Conservation (phyloP, 164 flowering plant genomes). For the Saururus chinensis region DNA sequence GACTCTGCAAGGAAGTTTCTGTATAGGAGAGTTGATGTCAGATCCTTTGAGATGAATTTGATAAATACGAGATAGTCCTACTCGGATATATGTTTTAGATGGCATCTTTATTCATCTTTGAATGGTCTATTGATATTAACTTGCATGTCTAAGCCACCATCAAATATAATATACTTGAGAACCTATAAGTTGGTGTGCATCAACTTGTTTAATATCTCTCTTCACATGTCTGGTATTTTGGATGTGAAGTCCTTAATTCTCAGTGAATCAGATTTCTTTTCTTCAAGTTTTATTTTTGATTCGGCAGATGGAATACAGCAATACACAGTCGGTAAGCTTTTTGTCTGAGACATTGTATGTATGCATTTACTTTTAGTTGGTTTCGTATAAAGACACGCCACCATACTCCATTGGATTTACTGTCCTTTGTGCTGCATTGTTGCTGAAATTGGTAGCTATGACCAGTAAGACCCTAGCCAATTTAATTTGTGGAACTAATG, state of each 20-base stretch:
- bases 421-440: not conserved
- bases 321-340: constrained; percentile 83
- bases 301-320: constrained; percentile 98
- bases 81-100: not conserved
- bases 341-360: not conserved
- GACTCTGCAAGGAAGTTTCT: not conserved
- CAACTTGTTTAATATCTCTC: not conserved
- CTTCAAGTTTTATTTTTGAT: constrained; percentile 90
- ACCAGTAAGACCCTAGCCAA: not conserved
- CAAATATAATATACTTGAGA: not conserved
- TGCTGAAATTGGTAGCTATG: not conserved
- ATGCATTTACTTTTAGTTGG: no score
- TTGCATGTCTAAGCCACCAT: not conserved
- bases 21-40: not conserved
- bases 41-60: not conserved
- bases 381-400: no score
- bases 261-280: constrained; percentile 59
- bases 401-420: no score
- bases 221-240: not conserved
- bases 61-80: no score
- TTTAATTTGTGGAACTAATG: not conserved
- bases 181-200: not conserved
- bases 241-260: not conserved
- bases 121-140: not conserved
- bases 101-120: not conserved